A percentile compares a stretch with the other conserved stretches of the same genome.
These are phyloP conservation scores for Acer yangbiense DNA, from an alignment of 345 rosid species.

Conservation along the genomic window DNA sequence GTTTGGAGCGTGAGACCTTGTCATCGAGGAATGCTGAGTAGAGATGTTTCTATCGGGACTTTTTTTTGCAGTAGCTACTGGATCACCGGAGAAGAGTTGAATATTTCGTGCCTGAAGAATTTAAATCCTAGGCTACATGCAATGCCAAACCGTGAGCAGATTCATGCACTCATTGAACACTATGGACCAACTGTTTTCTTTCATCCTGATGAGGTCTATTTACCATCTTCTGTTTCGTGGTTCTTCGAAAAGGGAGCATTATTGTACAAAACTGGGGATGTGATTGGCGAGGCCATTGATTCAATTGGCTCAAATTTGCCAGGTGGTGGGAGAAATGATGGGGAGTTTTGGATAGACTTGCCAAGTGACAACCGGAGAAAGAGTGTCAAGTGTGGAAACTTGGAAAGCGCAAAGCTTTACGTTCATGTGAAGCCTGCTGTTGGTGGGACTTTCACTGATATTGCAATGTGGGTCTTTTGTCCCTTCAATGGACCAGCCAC, in stretches of 20 bases:
- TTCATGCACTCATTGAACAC: constrained; percentile 60
- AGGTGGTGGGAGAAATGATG: constrained; percentile 61
- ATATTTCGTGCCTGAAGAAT: constrained; percentile 65
- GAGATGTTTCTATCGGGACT: constrained; percentile 74
- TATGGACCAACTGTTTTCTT: constrained; percentile 79
- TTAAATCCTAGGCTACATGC: constrained; percentile 53
- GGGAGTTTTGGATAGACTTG: constrained; percentile 73
- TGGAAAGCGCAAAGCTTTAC: constrained; percentile 74
- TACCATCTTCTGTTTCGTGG: constrained; percentile 79
- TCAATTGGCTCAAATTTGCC: constrained; percentile 70
- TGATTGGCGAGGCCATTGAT: constrained; percentile 45
- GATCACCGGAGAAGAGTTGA: constrained; percentile 39
- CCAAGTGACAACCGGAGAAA: constrained; percentile 40
- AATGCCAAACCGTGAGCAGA: constrained; percentile 77
- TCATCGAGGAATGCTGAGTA: constrained; percentile 62
- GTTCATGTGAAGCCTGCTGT: constrained; percentile 77
- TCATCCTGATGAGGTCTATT: constrained; percentile 57
- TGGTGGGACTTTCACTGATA: constrained; percentile 86
- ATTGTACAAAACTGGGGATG: constrained; percentile 45
- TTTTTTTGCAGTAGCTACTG: constrained; percentile 59
- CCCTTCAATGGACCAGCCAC: constrained; percentile 93
- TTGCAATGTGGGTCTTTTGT: constrained; percentile 86
- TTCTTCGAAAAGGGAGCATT: constrained; percentile 64
- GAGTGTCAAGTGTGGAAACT: constrained; percentile 54
- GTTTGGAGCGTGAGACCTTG: constrained; percentile 72